Evolutionary conservation across 1,284 basidiomycete species (phyloP).

Genomic region (Fomitopsis schrenkii): DNA sequence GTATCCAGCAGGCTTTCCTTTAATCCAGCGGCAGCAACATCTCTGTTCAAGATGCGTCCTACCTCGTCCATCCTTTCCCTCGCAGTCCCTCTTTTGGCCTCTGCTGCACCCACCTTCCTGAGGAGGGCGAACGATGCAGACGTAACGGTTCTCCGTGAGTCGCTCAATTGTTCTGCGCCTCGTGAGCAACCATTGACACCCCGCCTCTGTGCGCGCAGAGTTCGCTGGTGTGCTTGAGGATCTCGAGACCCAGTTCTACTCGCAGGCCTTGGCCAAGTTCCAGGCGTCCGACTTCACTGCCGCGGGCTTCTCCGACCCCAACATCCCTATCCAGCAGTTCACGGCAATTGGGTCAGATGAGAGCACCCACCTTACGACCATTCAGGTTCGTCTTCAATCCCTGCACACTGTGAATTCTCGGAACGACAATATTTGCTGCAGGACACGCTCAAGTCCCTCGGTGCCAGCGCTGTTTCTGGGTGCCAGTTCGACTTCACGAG

Average conservation of each 20-base stretch:
- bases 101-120: conserved; percentile 47
- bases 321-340: conserved; percentile 61
- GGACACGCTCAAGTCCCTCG: conserved; percentile 49
- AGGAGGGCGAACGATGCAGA: conserved; percentile 39
- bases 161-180: background rate
- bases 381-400: conserved; percentile 36
- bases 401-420: background rate
- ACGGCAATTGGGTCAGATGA: conserved; percentile 62
- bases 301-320: conserved; percentile 63
- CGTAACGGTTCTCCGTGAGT: conserved; percentile 59
- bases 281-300: conserved; percentile 56
- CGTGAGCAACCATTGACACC: background rate
- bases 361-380: conserved; percentile 47
- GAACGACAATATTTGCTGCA: conserved; percentile 19
- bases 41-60: conserved; percentile 39
- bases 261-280: conserved; percentile 65
- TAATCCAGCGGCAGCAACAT: conserved; percentile 32
- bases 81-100: conserved; percentile 44
- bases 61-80: conserved; percentile 37
- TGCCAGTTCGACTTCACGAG: conserved; percentile 71
- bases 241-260: conserved; percentile 70
- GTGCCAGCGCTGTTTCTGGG: conserved; percentile 45
- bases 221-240: conserved; percentile 75
- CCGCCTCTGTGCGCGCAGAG: conserved; percentile 35
- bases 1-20: conserved; percentile 43